Conservation (phyloP, 75 land plant species). For the Selaginella tamariscina region DNA sequence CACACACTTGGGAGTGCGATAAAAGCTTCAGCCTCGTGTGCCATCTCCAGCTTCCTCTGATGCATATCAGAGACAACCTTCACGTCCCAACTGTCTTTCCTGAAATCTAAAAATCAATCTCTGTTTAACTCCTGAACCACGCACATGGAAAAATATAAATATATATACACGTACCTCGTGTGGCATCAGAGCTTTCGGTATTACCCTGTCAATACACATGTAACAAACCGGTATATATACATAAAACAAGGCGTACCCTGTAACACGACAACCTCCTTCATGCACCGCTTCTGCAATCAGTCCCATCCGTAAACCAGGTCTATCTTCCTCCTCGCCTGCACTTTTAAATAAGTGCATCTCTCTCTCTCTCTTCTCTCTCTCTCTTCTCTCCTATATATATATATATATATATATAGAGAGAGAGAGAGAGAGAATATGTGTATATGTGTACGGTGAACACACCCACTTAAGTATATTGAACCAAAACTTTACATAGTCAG, state of each 20-base stretch:
- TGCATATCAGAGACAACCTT: constrained; percentile 55
- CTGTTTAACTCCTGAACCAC: background rate
- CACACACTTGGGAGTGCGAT: constrained; percentile 74
- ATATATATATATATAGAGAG: no score
- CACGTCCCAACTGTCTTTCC: constrained; percentile 56
- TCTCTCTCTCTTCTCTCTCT: background rate
- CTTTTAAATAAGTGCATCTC: background rate
- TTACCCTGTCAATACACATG: constrained; percentile 1
- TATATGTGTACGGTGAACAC: background rate
- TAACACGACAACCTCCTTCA: constrained; percentile 33
- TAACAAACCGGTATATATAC: no score
- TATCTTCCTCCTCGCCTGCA: constrained; percentile 32
- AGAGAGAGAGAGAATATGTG: no score
- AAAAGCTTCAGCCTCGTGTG: constrained; percentile 51
- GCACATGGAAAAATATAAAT: background rate
- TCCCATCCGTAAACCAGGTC: constrained; percentile 45
- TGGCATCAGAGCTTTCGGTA: constrained; percentile 8
- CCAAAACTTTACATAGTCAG: background rate
- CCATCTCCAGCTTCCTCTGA: constrained; percentile 65
- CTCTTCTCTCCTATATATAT: background rate
- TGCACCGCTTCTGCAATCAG: constrained; percentile 33
- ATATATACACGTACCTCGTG: constrained; percentile 12
- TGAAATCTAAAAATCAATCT: constrained; percentile 34
- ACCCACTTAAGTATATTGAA: background rate
- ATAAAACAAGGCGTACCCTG: constrained; percentile 21